Conservation (phyloP, 2,329 filamentous ascomycete species). For the Gremmenia infestans region DNA sequence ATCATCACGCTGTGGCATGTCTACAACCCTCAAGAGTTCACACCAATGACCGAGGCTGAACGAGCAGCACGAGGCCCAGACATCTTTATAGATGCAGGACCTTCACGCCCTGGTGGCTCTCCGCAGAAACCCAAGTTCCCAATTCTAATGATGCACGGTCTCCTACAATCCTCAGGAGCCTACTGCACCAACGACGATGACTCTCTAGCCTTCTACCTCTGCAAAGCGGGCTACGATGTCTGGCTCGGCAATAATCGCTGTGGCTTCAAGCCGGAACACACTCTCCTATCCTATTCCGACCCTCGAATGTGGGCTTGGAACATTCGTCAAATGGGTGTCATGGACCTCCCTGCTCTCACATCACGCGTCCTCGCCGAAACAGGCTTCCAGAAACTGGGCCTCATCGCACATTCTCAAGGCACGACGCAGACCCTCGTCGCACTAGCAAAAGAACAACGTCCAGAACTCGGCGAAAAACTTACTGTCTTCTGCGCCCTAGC, state of each 20-base stretch:
- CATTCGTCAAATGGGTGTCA: slow-evolving; percentile 86
- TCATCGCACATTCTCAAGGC: slow-evolving; percentile 86
- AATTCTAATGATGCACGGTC: slow-evolving; percentile 79
- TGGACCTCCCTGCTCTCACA: slow-evolving; percentile 78
- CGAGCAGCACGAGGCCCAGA: slow-evolving; percentile 54
- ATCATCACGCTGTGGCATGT: slow-evolving; percentile 86
- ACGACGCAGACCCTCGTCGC: slow-evolving; percentile 86
- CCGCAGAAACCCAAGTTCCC: slow-evolving; percentile 57
- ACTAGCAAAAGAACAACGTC: slow-evolving; percentile 82
- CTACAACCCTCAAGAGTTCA: slow-evolving; percentile 74
- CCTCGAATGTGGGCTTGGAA: slow-evolving; percentile 98
- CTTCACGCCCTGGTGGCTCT: slow-evolving; percentile 34
- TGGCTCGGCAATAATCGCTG: slow-evolving; percentile 95
- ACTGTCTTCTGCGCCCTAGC: slow-evolving; percentile 89
- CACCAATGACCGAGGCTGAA: slow-evolving; percentile 43
- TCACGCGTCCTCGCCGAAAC: slow-evolving; percentile 78
- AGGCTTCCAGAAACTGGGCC: slow-evolving; percentile 73
- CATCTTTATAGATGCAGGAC: slow-evolving; percentile 49
- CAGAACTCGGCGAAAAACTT: slow-evolving; percentile 75
- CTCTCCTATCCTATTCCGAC: slow-evolving; percentile 63
- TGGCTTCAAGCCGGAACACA: slow-evolving; percentile 75
- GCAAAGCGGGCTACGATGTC: slow-evolving; percentile 88
- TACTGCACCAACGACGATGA: slow-evolving; percentile 89
- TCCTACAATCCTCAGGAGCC: slow-evolving; percentile 81
- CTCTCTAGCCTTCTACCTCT: slow-evolving; percentile 85